Conservation (phyloP, 23 red algal species). For the Gracilariopsis chorda region DNA sequence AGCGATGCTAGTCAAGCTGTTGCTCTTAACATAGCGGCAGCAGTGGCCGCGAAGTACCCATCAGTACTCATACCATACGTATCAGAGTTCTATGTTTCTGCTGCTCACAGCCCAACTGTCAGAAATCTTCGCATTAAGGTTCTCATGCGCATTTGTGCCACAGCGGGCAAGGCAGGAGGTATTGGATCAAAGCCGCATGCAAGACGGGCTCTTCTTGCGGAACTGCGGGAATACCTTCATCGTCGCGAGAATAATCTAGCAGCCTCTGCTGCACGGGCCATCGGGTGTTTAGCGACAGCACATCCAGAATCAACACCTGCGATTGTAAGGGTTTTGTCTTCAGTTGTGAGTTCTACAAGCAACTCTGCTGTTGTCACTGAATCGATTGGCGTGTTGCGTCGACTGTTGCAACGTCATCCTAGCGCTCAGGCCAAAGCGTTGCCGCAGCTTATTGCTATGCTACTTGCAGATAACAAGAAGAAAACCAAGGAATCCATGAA, state of each 20-base stretch:
- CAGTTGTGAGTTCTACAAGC: constrained; percentile 44
- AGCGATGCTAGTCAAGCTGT: constrained; percentile 33
- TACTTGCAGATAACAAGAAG: constrained; percentile 16
- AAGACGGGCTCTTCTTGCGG: constrained; percentile 48
- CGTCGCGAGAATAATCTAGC: constrained; percentile 49
- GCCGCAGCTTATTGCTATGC: constrained; percentile 52
- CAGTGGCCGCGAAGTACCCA: constrained; percentile 26
- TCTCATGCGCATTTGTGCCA: constrained; percentile 34
- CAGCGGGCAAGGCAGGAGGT: constrained; percentile 19
- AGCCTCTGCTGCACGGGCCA: constrained; percentile 36
- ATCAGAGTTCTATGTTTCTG: constrained; percentile 63
- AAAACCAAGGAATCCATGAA: constrained; percentile 18
- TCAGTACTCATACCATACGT: constrained; percentile 53
- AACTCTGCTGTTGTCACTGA: constrained; percentile 67
- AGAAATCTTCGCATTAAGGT: constrained; percentile 19
- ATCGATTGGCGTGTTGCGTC: constrained; percentile 69
- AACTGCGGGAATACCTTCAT: constrained; percentile 50
- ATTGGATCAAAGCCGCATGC: constrained; percentile 39
- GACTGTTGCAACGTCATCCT: constrained; percentile 71
- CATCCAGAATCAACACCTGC: constrained; percentile 59
- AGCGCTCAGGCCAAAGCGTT: constrained; percentile 53
- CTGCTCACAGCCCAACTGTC: constrained; percentile 45
- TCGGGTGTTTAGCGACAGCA: constrained; percentile 68
- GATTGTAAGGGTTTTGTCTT: constrained; percentile 54
- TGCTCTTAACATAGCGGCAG: constrained; percentile 45